A percentile compares a stretch with the other conserved stretches of the same genome.
Evolutionary conservation across 1,139 yeast genomes (phyloP).

Genomic region (Zygosaccharomyces pseudobailii): DNA sequence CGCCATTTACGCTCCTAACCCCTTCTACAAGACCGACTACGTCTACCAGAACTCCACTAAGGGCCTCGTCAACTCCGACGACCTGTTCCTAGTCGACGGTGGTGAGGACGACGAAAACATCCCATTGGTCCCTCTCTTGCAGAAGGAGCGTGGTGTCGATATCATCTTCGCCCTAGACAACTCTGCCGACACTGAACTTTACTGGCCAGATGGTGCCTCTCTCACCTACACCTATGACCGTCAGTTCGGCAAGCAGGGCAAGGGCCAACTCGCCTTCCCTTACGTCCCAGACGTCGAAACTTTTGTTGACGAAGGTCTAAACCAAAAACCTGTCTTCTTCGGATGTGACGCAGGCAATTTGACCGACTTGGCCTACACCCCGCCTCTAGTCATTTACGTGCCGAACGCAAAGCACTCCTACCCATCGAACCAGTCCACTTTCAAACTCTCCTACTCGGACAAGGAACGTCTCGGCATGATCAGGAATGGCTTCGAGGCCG

Average conservation of each 20-base stretch:
- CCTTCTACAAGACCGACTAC: constrained; percentile 43
- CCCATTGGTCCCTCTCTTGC: constrained; percentile 74
- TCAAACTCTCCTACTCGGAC: constrained; percentile 56
- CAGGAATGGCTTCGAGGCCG: constrained; percentile 74
- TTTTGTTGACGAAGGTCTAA: constrained; percentile 54
- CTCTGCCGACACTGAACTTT: constrained; percentile 65
- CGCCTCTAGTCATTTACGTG: constrained; percentile 75
- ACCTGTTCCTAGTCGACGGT: constrained; percentile 75
- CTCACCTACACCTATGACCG: constrained; percentile 62
- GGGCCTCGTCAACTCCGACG: constrained; percentile 39
- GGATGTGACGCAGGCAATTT: constrained; percentile 76
- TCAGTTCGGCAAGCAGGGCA: constrained; percentile 59
- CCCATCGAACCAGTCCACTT: constrained; percentile 68
- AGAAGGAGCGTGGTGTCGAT: constrained; percentile 67
- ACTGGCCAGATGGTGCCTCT: constrained; percentile 79
- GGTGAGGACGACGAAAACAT: constrained; percentile 80
- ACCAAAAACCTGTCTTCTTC: constrained; percentile 68
- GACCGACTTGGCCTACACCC: constrained; percentile 48
- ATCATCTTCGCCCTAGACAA: constrained; percentile 79
- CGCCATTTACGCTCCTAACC: constrained; percentile 73
- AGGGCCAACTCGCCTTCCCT: constrained; percentile 62
- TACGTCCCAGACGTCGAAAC: constrained; percentile 75
- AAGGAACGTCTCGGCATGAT: constrained; percentile 58
- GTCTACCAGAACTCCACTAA: constrained; percentile 36
- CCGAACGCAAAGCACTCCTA: constrained; percentile 72